A percentile compares a stretch with the other conserved stretches of the same genome.
These are phyloP conservation scores for Lachnellula willkommii DNA, from an alignment of 2,329 filamentous ascomycete species.

Conservation along the genomic window DNA sequence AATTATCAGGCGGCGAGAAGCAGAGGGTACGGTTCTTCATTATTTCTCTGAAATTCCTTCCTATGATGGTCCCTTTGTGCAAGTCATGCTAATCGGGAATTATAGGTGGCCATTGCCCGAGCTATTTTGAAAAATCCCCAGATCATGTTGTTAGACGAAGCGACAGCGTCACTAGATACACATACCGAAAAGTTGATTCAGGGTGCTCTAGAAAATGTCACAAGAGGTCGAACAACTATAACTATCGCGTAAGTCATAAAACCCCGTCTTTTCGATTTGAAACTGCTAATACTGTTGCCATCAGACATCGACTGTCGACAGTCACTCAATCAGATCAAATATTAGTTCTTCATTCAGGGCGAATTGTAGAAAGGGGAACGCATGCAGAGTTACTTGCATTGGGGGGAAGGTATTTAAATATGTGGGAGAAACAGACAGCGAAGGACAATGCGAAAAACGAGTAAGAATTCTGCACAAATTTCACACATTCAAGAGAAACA, in stretches of 20 bases:
- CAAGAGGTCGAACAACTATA: conserved; percentile 80
- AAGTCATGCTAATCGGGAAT: too few species aligned
- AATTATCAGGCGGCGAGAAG: conserved; percentile 86
- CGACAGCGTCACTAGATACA: conserved; percentile 64
- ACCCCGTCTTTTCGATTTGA: conserved; percentile 60
- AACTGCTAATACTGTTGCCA: not conserved
- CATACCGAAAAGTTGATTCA: conserved; percentile 89
- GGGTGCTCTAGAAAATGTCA: conserved; percentile 71
- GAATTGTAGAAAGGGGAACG: conserved; percentile 82
- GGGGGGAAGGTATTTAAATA: conserved; percentile 51
- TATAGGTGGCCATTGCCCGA: conserved; percentile 63
- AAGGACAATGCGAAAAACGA: too few species aligned
- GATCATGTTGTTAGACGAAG: conserved; percentile 56
- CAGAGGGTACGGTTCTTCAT: conserved; percentile 58
- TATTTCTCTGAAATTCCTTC: not conserved
- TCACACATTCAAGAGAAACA: too few species aligned
- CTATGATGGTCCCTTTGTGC: too few species aligned
- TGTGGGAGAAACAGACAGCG: conserved; percentile 1
- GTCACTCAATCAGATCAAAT: conserved; percentile 92
- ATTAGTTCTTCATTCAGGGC: conserved; percentile 76
- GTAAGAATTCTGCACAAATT: too few species aligned
- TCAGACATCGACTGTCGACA: conserved; percentile 74
- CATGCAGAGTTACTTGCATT: conserved; percentile 70
- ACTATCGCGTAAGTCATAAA: conserved; percentile 63
- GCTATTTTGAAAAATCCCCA: conserved; percentile 45